These are phyloP conservation scores for Mycocentrospora acerina DNA, from an alignment of 2,329 filamentous ascomycete species.

Conservation along the genomic window DNA sequence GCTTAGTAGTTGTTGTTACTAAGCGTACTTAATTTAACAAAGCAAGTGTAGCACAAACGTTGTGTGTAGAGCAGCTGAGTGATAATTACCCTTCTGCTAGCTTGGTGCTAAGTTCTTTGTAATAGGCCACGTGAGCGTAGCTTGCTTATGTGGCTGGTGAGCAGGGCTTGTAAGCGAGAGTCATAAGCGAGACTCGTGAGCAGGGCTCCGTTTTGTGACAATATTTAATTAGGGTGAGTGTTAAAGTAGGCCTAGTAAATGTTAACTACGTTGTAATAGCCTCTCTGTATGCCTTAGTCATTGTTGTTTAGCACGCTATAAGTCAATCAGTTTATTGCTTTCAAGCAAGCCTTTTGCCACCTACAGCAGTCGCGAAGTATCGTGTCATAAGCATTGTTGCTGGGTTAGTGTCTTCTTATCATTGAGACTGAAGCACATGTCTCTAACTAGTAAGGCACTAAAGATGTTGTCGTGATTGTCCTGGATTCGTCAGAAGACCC, in stretches of 20 bases:
- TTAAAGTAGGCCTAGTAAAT: background rate
- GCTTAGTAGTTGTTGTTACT: no score
- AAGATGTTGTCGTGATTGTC: background rate
- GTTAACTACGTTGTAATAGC: background rate
- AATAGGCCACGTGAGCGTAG: no score
- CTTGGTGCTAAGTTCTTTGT: no score
- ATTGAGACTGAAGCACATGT: background rate
- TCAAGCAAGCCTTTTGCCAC: background rate
- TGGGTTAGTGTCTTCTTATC: background rate
- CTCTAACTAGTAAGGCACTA: background rate
- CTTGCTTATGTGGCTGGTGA: no score
- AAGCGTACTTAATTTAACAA: no score
- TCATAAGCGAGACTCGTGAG: no score
- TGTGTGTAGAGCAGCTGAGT: no score
- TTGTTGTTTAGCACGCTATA: background rate
- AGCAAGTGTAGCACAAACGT: no score
- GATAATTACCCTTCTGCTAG: no score
- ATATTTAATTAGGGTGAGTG: no score
- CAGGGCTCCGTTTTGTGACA: no score
- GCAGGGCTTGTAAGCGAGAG: no score
- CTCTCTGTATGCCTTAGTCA: background rate
- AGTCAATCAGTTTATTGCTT: background rate
- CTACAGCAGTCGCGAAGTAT: background rate
- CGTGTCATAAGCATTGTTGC: background rate
- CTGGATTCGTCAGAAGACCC: background rate